Conservation (phyloP, 306 rosid genomes). For the Canavalia ensiformis region DNA sequence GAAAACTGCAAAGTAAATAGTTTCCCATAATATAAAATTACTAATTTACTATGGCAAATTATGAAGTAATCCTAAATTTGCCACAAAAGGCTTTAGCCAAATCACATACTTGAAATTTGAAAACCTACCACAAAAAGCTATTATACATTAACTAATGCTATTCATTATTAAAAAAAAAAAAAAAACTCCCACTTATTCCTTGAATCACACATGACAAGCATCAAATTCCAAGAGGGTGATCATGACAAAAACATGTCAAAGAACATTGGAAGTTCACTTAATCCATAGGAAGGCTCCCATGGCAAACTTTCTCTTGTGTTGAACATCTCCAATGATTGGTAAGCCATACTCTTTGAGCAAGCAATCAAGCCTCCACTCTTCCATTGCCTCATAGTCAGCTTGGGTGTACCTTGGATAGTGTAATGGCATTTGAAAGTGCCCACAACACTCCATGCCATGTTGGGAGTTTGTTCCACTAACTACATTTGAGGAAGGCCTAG, state of each 20-base stretch:
- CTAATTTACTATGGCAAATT: not conserved
- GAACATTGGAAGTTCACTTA: not conserved
- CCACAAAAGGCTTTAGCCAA: not conserved
- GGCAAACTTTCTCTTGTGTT: conserved; percentile 66
- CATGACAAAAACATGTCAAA: not conserved
- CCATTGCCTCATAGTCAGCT: conserved; percentile 73
- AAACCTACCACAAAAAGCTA: not conserved
- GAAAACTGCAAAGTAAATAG: not conserved
- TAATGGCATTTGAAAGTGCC: conserved; percentile 70
- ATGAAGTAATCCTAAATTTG: not conserved
- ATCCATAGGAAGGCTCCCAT: conserved; percentile 75
- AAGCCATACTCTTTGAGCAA: conserved; percentile 74
- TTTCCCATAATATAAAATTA: too few species aligned
- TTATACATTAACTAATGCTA: not conserved
- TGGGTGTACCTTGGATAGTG: conserved; percentile 74
- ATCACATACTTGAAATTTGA: not conserved
- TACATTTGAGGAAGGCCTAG: not conserved
- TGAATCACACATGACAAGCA: not conserved
- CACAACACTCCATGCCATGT: conserved; percentile 38
- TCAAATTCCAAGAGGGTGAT: not conserved
- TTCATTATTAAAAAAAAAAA: too few species aligned
- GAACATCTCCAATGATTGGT: conserved; percentile 59
- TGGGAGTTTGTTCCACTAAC: conserved; percentile 24
- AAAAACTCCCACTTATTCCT: not conserved
- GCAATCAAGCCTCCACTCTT: conserved; percentile 75